Evolutionary conservation across 2,329 filamentous ascomycete genomes (phyloP), one percentile per base, ranked within the genome.

Genomic region (Pestalotiopsis sp.): DNA sequence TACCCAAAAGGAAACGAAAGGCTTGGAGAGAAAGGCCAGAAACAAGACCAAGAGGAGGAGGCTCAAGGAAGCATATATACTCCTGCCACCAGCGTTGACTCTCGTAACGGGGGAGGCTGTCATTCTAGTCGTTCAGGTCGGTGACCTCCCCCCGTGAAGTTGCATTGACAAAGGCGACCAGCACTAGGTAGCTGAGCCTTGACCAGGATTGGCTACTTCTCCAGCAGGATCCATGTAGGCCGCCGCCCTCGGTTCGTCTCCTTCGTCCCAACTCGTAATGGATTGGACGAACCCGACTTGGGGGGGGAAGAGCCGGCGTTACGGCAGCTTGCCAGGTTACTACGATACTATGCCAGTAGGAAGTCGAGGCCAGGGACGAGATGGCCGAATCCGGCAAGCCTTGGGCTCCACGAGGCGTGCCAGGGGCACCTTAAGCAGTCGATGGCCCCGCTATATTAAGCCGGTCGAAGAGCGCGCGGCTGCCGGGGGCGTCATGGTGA

Each of bases 391-490:
- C 27, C 69, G 67, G 69, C 52, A 70, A 68, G 69, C 69, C 69
- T 69, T 67, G 45, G 67, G 64, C 69, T 69, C 72, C 69, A 71
- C 69, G 68, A 63, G 61, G 62, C 67, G 58, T 67, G 27, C 65
- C 31, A 67, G 65, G 65, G 65, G 65, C 38, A 52, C 45, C 45
- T 36, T 52, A 52, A 52, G 38, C 57, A 58, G 56, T 27, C 65
- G 17, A 49, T 36, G 27, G 65, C 17, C 65, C 41, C 69, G 61
- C 67, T 57, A 62, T 62, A 67, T 72, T 74, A 62, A 68, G 62
- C 69, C 69, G 71, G 58, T 70, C 68, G 69, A 36, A 74, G 73
- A 74, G 74, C 74, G 76, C 75, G 76, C 76, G 76, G 75, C 71
- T 78, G 72, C 67, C 61, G 71, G 36, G 71, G 72, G 59, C 31